phyloP scores from a whole-genome alignment of 1,284 basidiomycete species.

The Porogramme epimiltina region DNA sequence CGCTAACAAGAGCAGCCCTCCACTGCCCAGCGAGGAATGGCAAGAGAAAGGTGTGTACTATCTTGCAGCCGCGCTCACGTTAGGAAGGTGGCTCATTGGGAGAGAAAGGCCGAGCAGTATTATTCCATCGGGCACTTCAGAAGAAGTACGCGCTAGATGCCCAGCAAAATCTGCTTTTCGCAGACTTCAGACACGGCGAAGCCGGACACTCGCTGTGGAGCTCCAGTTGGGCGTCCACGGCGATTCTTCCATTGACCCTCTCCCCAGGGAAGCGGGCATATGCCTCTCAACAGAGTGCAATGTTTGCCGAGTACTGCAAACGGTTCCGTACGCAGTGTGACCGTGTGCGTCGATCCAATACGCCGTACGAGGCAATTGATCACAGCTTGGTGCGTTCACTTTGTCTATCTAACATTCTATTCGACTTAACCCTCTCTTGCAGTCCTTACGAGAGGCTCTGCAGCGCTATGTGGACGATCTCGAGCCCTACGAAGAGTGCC shows the following conservation, averaged over 20 bases:
- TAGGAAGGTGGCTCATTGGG: not conserved
- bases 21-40: too few relatives aligned
- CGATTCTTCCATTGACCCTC: not conserved
- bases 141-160: not conserved
- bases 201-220: not conserved
- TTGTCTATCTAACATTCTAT: not conserved
- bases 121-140: not conserved
- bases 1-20: too few relatives aligned
- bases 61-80: not conserved
- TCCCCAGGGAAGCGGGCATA: not conserved
- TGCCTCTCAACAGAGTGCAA: not conserved
- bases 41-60: not conserved
- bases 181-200: not conserved
- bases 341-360: not conserved
- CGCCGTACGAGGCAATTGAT: not conserved
- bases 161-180: not conserved
- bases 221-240: not conserved
- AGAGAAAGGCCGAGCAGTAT: not conserved
- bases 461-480: not conserved
- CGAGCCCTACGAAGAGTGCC: not conserved
- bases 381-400: not conserved
- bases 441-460: not conserved
- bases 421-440: not conserved
- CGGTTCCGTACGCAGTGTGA: not conserved
- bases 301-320: not conserved